A percentile compares a stretch with the other conserved stretches of the same genome.
phyloP scores from a whole-genome alignment of 345 rosid species.

The Salix brachista region DNA sequence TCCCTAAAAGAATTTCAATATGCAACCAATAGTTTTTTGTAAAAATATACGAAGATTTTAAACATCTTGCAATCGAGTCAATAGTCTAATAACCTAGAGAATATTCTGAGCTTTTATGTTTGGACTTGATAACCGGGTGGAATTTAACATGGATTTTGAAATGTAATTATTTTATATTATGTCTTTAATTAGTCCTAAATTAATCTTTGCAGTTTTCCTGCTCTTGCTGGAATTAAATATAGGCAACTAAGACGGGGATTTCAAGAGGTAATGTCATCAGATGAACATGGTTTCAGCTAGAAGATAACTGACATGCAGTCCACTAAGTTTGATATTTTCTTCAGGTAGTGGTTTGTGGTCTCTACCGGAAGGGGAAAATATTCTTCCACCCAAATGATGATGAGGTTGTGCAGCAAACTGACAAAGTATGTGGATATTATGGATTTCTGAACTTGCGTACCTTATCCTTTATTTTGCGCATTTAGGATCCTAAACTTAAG shows the following conservation, averaged over 20 bases:
- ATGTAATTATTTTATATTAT: too few species aligned
- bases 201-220: slow-evolving; percentile 79
- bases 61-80: too few species aligned
- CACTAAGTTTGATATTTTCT: slow-evolving; percentile 12
- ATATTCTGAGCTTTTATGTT: too few species aligned
- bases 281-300: slow-evolving; percentile 6
- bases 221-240: slow-evolving; percentile 60
- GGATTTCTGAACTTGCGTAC: slow-evolving; percentile 8
- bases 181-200: slow-evolving; percentile 1
- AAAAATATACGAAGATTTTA: too few species aligned
- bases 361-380: slow-evolving; percentile 66
- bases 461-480: background rate
- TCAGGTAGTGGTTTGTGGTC: slow-evolving; percentile 93
- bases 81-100: too few species aligned
- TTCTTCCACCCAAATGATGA: slow-evolving; percentile 82
- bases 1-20: too few species aligned
- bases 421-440: slow-evolving; percentile 48
- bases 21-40: too few species aligned
- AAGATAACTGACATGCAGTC: slow-evolving; percentile 4
- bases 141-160: too few species aligned
- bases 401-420: slow-evolving; percentile 61
- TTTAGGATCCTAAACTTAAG: background rate
- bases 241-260: slow-evolving; percentile 65
- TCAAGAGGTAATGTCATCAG: slow-evolving; percentile 51
- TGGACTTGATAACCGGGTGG: too few species aligned